Conservation (phyloP, 805 yeast species). For the Candida takata region DNA sequence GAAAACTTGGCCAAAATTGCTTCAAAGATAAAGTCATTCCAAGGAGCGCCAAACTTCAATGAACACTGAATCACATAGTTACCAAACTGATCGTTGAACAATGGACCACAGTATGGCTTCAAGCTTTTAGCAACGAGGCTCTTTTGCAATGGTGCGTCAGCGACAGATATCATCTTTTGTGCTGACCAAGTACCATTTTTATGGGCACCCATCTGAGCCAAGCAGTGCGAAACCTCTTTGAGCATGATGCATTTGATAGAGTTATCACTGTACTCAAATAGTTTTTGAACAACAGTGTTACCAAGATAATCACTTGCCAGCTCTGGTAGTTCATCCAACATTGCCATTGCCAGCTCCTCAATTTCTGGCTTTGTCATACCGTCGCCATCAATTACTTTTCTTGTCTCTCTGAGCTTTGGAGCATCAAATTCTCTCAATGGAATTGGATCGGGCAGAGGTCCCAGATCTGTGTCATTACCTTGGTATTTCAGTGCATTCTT, state of each 20-base stretch:
- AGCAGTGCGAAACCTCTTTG: conserved; percentile 64
- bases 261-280: conserved; percentile 66
- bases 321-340: conserved; percentile 86
- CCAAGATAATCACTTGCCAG: conserved; percentile 90
- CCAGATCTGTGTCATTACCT: conserved; percentile 49
- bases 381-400: conserved; percentile 63
- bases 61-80: conserved; percentile 95
- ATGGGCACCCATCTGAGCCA: conserved; percentile 91
- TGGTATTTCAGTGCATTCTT: conserved; percentile 35
- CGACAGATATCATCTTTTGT: conserved; percentile 82
- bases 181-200: conserved; percentile 99
- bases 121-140: conserved; percentile 61
- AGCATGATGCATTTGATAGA: conserved; percentile 76
- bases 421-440: conserved; percentile 74
- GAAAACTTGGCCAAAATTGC: conserved; percentile 70
- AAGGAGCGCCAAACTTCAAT: conserved; percentile 81
- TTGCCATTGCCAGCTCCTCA: conserved; percentile 75
- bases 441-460: conserved; percentile 71
- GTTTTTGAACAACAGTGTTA: conserved; percentile 89
- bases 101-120: conserved; percentile 73
- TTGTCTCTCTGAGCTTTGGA: conserved; percentile 77
- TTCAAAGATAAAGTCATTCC: conserved; percentile 84
- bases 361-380: conserved; percentile 50
- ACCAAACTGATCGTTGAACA: conserved; percentile 93
- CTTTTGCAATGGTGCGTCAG: conserved; percentile 56